These are phyloP conservation scores for Entomophthora muscae DNA, from an alignment of 371 early-diverging fungal species.

Conservation along the genomic window DNA sequence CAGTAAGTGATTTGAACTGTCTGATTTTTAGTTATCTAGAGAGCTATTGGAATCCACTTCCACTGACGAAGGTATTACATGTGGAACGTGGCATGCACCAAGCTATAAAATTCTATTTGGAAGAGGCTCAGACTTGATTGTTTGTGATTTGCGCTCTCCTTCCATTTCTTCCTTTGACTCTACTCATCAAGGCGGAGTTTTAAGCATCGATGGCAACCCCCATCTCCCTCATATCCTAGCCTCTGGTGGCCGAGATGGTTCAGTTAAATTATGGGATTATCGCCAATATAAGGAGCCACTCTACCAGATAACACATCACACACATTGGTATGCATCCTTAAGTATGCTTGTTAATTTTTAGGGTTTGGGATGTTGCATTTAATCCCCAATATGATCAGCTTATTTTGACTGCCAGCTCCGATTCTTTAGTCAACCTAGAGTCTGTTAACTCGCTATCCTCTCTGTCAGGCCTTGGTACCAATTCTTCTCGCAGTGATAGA, in stretches of 20 bases:
- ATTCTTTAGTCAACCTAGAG: constrained; percentile 68
- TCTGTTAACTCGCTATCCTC: constrained; percentile 68
- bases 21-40: background rate
- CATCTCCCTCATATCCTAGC: constrained; percentile 63
- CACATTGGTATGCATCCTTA: constrained; percentile 50
- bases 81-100: background rate
- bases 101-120: background rate
- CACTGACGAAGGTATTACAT: background rate
- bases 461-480: constrained; percentile 15
- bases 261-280: constrained; percentile 67
- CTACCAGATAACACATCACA: constrained; percentile 48
- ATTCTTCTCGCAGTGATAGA: constrained; percentile 13
- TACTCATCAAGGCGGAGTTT: constrained; percentile 35
- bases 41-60: background rate
- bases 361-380: constrained; percentile 68
- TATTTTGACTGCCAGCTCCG: constrained; percentile 61
- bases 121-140: constrained; percentile 21
- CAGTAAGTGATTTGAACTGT: background rate
- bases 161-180: background rate
- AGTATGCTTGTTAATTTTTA: constrained; percentile 11
- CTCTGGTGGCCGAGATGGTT: constrained; percentile 72
- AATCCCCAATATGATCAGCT: constrained; percentile 83
- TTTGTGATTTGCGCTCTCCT: constrained; percentile 18
- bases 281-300: constrained; percentile 31
- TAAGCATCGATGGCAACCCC: constrained; percentile 68